Percentiles rank a stretch among this genome's conserved stretches.
These are phyloP conservation scores for Vicia sativa DNA, from an alignment of 306 rosid genomes.

Conservation along the genomic window DNA sequence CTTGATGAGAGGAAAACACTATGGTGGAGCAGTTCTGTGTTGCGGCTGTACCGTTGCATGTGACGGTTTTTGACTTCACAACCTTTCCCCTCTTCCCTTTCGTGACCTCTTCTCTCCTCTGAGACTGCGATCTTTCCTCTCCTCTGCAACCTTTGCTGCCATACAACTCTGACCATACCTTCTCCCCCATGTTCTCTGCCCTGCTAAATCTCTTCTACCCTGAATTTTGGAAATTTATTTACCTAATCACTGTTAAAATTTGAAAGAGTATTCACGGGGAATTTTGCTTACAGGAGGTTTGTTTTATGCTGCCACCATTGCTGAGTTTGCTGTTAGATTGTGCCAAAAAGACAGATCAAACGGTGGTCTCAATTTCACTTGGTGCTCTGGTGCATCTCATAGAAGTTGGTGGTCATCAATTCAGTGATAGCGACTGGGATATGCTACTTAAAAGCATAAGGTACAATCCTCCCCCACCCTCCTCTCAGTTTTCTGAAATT, in stretches of 20 bases:
- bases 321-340: constrained; percentile 93
- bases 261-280: constrained; percentile 14
- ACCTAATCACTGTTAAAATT: constrained; percentile 20
- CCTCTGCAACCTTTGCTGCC: neutral
- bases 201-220: neutral
- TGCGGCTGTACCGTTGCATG: neutral
- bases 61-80: neutral
- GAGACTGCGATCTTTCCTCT: no score
- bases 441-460: constrained; percentile 91
- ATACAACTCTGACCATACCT: neutral
- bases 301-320: constrained; percentile 95
- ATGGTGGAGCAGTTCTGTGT: neutral
- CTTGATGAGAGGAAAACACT: neutral
- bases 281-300: constrained; percentile 80
- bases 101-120: no score
- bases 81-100: neutral
- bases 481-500: constrained; percentile 27
- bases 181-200: neutral
- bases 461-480: constrained; percentile 40
- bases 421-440: constrained; percentile 93
- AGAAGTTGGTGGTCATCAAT: constrained; percentile 99
- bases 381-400: constrained; percentile 97
- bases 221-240: constrained; percentile 21
- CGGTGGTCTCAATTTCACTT: constrained; percentile 95
- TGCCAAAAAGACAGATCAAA: constrained; percentile 96